Evolutionary conservation across 2,329 filamentous ascomycete genomes (phyloP), one percentile per base, ranked within the genome.

Genomic region (Monilinia polystroma): DNA sequence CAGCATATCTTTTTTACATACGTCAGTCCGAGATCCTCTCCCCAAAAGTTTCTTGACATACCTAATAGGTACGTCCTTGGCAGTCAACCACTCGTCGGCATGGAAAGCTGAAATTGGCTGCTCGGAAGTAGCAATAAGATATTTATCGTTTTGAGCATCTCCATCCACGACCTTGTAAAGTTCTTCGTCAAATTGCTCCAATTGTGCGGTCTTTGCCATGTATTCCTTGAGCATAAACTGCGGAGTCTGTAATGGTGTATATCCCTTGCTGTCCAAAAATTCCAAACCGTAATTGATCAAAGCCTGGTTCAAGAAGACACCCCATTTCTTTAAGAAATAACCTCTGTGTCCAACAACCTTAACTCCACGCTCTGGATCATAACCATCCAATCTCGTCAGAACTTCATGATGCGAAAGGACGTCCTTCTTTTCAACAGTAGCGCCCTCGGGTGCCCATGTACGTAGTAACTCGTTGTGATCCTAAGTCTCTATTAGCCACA

Each of bases 171-270:
- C 94, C 81, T 98, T 98, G 85, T 99, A 99, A 63, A 99, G 83
- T 79, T 98, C 94, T 78, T 98, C 95, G 76, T 99, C 95, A 75
- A 99, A 99, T 75, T 97, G 91, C 73, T 95, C 93, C 35, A 99
- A 87, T 80, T 99, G 95, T 2, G 95, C 95, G 0, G 95, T 99
- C 84, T 98, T 98, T 68, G 91, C 93, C 95, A 99, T 99, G 78
- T 92, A 90, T 62, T 96, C 91, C 79, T 91, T 91, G 70, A 94
- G 85, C 91, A 98, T 97, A 83, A 99, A 96, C 76, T 92, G 93
- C 1, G 93, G 93, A 1, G 94, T 90, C 76, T 95, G 91, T 71
- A 94, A 87, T 10, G 91, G 89, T 41, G 85, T 92, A 79, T 93
- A 96, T 66, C 90, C 93, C 78, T 89, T 90, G 74, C 86, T 83